Base-by-base conservation (phyloP, 768 basidiomycete species). In the Paxillus ammoniavirescens region DNA sequence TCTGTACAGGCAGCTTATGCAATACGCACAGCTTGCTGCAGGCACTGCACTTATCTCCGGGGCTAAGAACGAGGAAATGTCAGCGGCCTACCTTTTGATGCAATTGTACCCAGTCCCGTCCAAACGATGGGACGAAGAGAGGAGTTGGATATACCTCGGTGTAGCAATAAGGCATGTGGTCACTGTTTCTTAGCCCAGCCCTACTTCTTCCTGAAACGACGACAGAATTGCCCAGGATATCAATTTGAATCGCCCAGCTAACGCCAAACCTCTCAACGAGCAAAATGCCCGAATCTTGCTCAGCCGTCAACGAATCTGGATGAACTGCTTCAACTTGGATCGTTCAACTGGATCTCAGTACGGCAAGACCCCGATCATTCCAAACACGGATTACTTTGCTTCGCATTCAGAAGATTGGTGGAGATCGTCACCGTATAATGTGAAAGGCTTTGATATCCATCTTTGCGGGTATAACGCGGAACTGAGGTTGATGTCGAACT, bases 301-400 rank as follows among this genome's bases (percentile, higher is more conserved):
- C 51, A 96, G 94, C 65, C 86, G 94, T 40, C 91, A 92, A 49
- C 83, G 93, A 18, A 81, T 89, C 6, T 98, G 93, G 93, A 72
- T 96, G 53, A 89, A 87, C 65, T 94, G 91, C 70, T 91, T 88
- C 73, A 92, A 94, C 69, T 74, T 96, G 40, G 94, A 98, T 68
- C 86, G 92, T 21, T 94, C 92, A 5, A 87, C 89, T 8, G 86
- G 90, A 4, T 87, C 85, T 15, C 88, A 94, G 68, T 93, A 95
- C 70, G 94, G 94, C 51, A 93, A 93, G 71, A 81, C 84, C 0
- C 84, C 90, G 15, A 91, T 90, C 42, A 86, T 97, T 65, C 77
- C 77, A 56, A 82, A 87, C 59, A 76, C 78, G 7, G 90, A 91
- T 70, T 93, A 89, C 66, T 86, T 86, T 54, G 86, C 87, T 14